These are phyloP conservation scores for Colletotrichum phormii DNA, from an alignment of 2,329 filamentous ascomycete genomes.

Conservation along the genomic window DNA sequence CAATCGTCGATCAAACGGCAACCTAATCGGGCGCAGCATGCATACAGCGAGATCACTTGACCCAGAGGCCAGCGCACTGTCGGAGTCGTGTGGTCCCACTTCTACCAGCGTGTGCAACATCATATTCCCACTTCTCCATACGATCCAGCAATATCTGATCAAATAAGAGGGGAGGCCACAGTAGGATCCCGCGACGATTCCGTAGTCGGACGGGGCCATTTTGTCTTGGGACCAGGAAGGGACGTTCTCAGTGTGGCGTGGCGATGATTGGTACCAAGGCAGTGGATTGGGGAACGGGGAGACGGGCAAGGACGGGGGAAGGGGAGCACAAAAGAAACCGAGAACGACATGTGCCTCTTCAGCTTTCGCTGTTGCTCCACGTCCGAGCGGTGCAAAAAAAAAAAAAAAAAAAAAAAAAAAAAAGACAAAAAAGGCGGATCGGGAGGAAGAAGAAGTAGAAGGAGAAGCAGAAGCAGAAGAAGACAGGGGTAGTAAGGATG, in stretches of 20 bases:
- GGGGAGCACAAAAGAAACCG: neutral
- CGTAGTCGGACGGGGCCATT: neutral
- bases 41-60: conserved; percentile 24
- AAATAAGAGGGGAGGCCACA: conserved; percentile 16
- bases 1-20: conserved; percentile 27
- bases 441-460: neutral
- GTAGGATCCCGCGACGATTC: neutral
- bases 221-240: neutral
- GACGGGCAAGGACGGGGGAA: neutral
- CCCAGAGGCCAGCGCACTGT: neutral
- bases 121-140: conserved; percentile 12
- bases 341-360: neutral
- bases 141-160: conserved; percentile 16
- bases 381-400: conserved; percentile 15
- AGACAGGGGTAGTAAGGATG: neutral
- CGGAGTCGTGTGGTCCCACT: neutral
- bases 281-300: neutral
- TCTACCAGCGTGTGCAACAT: neutral
- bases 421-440: neutral
- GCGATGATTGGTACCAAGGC: neutral
- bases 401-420: neutral
- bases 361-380: neutral
- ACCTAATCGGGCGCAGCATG: conserved; percentile 20
- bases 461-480: neutral
- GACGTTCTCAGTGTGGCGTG: neutral